A percentile compares a stretch with the other conserved stretches of the same genome.
Evolutionary conservation across 192 early-diverging fungal genomes (phyloP).

Genomic region (Coemansia umbellata): DNA sequence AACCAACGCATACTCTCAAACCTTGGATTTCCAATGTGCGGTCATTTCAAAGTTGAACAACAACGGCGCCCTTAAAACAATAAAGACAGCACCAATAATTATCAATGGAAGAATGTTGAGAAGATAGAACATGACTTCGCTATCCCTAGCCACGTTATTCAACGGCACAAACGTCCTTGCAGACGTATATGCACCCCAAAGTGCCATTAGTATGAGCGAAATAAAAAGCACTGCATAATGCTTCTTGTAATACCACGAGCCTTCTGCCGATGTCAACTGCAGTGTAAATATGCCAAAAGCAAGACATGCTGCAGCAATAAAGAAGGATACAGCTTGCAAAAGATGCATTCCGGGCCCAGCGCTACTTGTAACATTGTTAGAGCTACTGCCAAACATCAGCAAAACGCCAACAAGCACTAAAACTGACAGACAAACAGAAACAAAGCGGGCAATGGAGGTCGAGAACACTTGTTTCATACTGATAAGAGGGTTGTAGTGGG

Average conservation of each 20-base stretch:
- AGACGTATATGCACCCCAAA: conserved; percentile 26
- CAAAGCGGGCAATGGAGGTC: conserved; percentile 3
- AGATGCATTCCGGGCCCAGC: conserved; percentile 9
- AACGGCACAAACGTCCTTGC: conserved; percentile 14
- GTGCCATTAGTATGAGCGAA: conserved; percentile 2
- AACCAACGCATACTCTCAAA: no score
- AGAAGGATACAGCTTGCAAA: conserved; percentile 11
- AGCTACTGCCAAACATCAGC: conserved; percentile 13
- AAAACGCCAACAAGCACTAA: conserved; percentile 5
- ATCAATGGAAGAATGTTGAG: conserved; percentile 15
- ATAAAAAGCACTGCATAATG: background rate
- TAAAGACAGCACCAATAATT: conserved; percentile 5
- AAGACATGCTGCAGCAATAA: background rate
- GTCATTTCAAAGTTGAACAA: conserved; percentile 38
- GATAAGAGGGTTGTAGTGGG: conserved; percentile 15
- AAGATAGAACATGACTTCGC: conserved; percentile 14
- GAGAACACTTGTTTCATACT: background rate
- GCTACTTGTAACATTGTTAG: background rate
- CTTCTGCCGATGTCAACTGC: background rate
- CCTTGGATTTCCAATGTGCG: conserved; percentile 17
- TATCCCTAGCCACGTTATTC: conserved; percentile 14
- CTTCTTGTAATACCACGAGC: conserved; percentile 8
- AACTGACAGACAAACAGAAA: conserved; percentile 8
- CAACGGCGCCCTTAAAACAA: conserved; percentile 13
- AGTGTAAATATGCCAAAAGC: background rate